Percentiles rank a stretch among this genome's conserved stretches.
Conservation (phyloP, 148 eudicot species). For the Cornus florida region DNA sequence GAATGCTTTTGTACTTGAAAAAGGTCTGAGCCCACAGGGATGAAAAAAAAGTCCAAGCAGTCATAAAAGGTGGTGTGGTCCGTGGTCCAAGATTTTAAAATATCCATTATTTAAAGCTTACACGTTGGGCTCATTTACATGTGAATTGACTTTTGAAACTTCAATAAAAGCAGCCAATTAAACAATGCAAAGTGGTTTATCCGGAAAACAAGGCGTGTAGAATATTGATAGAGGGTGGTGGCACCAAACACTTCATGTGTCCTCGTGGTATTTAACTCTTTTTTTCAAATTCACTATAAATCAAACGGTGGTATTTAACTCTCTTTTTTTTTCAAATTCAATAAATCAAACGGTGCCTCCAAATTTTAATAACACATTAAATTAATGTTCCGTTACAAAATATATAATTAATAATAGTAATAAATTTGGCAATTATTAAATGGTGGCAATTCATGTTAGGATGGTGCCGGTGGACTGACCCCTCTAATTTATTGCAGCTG, state of each 20-base stretch:
- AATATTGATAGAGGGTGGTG: background rate
- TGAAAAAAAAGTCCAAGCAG: background rate
- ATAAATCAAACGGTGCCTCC: slow-evolving; percentile 6
- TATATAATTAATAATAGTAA: background rate
- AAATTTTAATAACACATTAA: background rate
- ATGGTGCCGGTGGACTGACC: slow-evolving; percentile 15
- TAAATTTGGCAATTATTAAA: slow-evolving; percentile 7
- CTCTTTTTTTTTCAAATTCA: background rate
- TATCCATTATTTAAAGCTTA: background rate
- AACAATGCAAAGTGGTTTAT: background rate
- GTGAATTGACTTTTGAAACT: slow-evolving; percentile 1
- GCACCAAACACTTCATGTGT: background rate
- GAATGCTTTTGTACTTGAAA: background rate
- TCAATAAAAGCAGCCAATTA: slow-evolving; percentile 2
- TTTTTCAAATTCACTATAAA: background rate
- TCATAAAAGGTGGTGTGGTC: background rate
- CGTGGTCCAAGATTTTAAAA: background rate
- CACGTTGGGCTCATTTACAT: background rate
- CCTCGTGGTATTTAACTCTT: background rate
- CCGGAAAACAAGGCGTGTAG: background rate
- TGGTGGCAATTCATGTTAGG: background rate
- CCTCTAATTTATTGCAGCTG: background rate
- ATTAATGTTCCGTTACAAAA: background rate
- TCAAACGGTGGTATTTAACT: background rate
- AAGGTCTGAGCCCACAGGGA: background rate